phyloP scores from a whole-genome alignment of 202 grass and related monocot species.

The Bolboschoenoplectus hybrid region DNA sequence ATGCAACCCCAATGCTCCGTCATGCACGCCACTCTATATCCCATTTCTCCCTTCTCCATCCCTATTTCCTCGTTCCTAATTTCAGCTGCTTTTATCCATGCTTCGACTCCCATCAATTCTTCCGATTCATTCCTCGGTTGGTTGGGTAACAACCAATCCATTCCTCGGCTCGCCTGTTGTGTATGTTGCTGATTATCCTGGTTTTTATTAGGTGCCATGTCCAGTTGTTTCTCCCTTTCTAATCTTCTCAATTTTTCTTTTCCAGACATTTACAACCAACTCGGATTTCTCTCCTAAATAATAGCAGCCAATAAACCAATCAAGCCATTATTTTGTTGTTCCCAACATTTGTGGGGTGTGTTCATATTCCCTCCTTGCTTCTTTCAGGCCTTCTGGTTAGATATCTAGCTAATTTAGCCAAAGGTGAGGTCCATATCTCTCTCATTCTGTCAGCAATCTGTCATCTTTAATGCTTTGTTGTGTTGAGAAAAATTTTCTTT shows the following conservation, averaged over 20 bases:
- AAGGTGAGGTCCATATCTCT: not conserved
- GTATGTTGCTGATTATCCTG: not conserved
- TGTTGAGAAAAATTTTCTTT: not conserved
- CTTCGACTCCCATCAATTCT: slow-evolving; percentile 23
- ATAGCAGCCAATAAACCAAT: not conserved
- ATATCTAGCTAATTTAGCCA: not conserved
- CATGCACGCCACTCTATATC: not conserved
- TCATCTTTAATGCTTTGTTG: not conserved
- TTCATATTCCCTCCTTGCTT: not conserved
- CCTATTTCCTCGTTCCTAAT: not conserved
- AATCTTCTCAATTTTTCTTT: not conserved
- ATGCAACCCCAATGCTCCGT: not conserved
- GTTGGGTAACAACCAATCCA: not conserved
- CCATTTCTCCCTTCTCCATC: not conserved
- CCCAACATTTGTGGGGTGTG: not conserved
- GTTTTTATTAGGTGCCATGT: not conserved
- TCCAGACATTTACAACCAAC: not conserved
- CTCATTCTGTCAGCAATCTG: not conserved
- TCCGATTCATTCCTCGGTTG: not conserved
- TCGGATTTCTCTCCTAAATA: not conserved
- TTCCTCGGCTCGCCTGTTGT: not conserved
- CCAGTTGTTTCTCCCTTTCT: not conserved
- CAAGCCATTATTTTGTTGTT: not conserved
- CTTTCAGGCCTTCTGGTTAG: not conserved
- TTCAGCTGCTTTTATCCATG: not conserved